phyloP scores from a whole-genome alignment of 2,329 filamentous ascomycete genomes.

The Sodiomyces alkalinus region DNA sequence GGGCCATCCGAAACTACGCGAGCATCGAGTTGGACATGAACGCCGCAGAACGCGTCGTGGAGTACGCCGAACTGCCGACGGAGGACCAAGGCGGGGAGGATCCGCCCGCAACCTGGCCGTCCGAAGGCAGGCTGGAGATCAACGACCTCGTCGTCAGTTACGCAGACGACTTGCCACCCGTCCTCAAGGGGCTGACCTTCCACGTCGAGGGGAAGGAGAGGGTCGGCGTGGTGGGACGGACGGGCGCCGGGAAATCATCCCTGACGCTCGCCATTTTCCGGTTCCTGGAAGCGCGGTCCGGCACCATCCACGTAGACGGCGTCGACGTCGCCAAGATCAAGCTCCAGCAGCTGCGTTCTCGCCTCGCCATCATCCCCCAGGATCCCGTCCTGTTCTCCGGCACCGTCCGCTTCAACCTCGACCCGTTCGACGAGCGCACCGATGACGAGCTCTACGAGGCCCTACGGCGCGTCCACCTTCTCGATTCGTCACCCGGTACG shows the following conservation, averaged over 20 bases:
- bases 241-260: conserved; percentile 64
- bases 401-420: conserved; percentile 60
- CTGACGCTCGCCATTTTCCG: conserved; percentile 64
- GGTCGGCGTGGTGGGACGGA: conserved; percentile 63
- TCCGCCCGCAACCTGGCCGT: conserved; percentile 61
- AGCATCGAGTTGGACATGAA: conserved; percentile 69
- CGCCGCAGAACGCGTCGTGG: conserved; percentile 58
- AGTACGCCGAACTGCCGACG: conserved; percentile 55
- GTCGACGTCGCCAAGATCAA: conserved; percentile 59
- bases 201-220: conserved; percentile 50
- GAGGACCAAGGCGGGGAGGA: conserved; percentile 47
- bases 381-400: conserved; percentile 73
- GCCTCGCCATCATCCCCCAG: conserved; percentile 65
- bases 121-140: conserved; percentile 58
- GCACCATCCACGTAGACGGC: conserved; percentile 55
- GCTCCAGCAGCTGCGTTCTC: conserved; percentile 54
- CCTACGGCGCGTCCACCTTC: conserved; percentile 55
- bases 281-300: conserved; percentile 54
- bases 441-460: conserved; percentile 57
- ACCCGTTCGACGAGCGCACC: conserved; percentile 56
- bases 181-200: conserved; percentile 56
- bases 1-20: conserved; percentile 52
- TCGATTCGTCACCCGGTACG: conserved; percentile 24
- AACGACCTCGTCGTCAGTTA: conserved; percentile 57
- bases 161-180: conserved; percentile 53